phyloP scores from a whole-genome alignment of 495 filamentous ascomycete genomes.

The Cladorrhinum samala region DNA sequence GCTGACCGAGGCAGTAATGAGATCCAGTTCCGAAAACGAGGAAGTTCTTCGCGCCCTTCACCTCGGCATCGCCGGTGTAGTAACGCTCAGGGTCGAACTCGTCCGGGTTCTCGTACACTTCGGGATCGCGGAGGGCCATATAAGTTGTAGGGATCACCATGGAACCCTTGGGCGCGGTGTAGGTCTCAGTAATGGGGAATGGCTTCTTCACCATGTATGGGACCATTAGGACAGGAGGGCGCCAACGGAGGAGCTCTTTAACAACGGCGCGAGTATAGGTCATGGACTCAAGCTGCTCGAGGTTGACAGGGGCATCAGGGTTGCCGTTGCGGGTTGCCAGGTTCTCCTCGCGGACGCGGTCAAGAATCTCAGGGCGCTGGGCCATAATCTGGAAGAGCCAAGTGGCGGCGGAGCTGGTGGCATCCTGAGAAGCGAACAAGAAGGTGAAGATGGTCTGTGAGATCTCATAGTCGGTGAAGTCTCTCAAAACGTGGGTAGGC shows the following conservation, averaged over 20 bases:
- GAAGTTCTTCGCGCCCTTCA: conserved; percentile 88
- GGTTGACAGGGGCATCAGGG: conserved; percentile 57
- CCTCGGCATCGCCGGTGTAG: conserved; percentile 82
- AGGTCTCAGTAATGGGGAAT: conserved; percentile 84
- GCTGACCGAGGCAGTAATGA: conserved; percentile 95
- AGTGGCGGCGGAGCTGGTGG: conserved; percentile 84
- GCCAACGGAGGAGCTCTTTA: conserved; percentile 89
- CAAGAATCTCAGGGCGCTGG: conserved; percentile 84
- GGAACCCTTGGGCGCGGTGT: conserved; percentile 84
- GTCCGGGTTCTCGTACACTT: conserved; percentile 86
- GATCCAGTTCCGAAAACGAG: conserved; percentile 94
- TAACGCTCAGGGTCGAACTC: conserved; percentile 87
- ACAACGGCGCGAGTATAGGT: conserved; percentile 88
- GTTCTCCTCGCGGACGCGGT: conserved; percentile 90
- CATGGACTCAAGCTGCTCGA: conserved; percentile 84
- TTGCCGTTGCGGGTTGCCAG: conserved; percentile 72
- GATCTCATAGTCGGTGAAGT: conserved; percentile 90
- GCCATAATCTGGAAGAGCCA: conserved; percentile 96
- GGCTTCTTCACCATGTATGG: conserved; percentile 92
- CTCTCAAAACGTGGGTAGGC: conserved; percentile 71
- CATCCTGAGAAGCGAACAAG: conserved; percentile 96
- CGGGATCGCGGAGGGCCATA: conserved; percentile 85
- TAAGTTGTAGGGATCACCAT: conserved; percentile 94
- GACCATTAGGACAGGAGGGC: conserved; percentile 96
- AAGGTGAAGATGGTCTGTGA: conserved; percentile 95